Percentiles rank a stretch among this genome's conserved stretches.
Conservation (phyloP, 1,284 basidiomycete species). For the Pseudozyma hubeiensis region DNA sequence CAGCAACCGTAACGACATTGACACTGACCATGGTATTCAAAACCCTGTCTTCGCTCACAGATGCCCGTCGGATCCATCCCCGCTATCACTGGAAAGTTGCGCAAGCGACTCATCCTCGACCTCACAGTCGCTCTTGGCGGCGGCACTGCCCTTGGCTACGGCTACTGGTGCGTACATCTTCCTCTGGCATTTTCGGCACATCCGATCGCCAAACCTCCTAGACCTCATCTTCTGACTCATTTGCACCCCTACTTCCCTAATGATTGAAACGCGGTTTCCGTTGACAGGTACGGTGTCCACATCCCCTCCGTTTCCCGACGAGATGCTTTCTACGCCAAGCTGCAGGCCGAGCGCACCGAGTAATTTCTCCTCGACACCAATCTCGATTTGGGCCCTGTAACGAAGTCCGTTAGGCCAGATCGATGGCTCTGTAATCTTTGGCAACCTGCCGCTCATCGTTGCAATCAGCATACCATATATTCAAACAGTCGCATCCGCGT, state of each 20-base stretch:
- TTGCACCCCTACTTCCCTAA: neutral
- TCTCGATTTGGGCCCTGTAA: neutral
- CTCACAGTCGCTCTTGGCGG: conserved; percentile 63
- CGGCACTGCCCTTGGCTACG: conserved; percentile 62
- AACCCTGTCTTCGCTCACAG: conserved; percentile 1
- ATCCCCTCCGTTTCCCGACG: conserved; percentile 61
- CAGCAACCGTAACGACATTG: neutral
- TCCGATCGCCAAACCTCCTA: neutral
- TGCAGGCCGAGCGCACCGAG: conserved; percentile 58
- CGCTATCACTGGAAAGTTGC: conserved; percentile 66
- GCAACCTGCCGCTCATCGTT: neutral
- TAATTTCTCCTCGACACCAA: conserved; percentile 12
- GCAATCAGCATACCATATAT: neutral
- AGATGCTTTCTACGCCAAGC: conserved; percentile 63
- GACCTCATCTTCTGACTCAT: neutral
- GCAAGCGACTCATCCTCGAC: conserved; percentile 66
- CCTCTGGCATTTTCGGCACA: neutral
- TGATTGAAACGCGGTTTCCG: neutral
- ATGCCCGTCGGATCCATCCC: conserved; percentile 62
- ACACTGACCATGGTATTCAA: conserved; percentile 17
- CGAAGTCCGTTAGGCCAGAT: neutral
- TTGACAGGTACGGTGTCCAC: conserved; percentile 64
- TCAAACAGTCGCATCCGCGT: neutral
- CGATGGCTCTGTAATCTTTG: neutral
- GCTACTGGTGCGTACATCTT: conserved; percentile 56